Base-by-base conservation (phyloP, 257 asterid genomes). In the Solanum stenotomum region DNA sequence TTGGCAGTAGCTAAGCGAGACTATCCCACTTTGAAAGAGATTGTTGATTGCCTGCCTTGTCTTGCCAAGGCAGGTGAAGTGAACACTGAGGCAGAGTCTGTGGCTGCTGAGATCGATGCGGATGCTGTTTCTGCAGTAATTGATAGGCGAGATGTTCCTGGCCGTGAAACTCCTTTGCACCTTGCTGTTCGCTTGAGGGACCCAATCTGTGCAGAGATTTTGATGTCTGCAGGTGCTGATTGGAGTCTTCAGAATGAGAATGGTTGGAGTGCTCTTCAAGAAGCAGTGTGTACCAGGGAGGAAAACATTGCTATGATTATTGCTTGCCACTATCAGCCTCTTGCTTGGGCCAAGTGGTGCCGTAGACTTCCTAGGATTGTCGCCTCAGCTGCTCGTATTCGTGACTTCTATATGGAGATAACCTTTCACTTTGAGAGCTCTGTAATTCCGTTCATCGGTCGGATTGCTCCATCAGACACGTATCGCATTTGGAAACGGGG, bases 291-390 rank as follows among this genome's bases (percentile, higher is more conserved):
- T 86, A 95, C 97, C 18, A 87, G 96, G 90, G 99, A 96, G 91
- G 99, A 97, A 89, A 93, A 89, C 88, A 96, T 97, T 87, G 98
- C 99, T 77, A 93, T 95, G 99, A 97, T 96, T 89, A 97, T 97
- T 90, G 98, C 99, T 38, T 86, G 96, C 65, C 95, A 96, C 85
- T 96, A 94, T 89, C 99, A 96, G 92, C 98, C 99, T 77, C 98
- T 97, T 90, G 99, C 99, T 33, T 97, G 99, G 99, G 99, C 99
- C 15, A 97, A 97, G 89, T 97, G 99, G 99, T 97, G 99, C 71
- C 95, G 99, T 35, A 92, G 99, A 90, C 99, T 97, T 88, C 99
- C 99, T 25, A 94, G 99, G 92, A 94, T 97, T 87, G 95, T 97
- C 74, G 99, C 97, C 74, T 97, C 99, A 2, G 92, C 96, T 3